Evolutionary conservation across 1,139 yeast species (phyloP), one percentile per base, ranked within the genome.

Genomic region (Candida labiduridarum): DNA sequence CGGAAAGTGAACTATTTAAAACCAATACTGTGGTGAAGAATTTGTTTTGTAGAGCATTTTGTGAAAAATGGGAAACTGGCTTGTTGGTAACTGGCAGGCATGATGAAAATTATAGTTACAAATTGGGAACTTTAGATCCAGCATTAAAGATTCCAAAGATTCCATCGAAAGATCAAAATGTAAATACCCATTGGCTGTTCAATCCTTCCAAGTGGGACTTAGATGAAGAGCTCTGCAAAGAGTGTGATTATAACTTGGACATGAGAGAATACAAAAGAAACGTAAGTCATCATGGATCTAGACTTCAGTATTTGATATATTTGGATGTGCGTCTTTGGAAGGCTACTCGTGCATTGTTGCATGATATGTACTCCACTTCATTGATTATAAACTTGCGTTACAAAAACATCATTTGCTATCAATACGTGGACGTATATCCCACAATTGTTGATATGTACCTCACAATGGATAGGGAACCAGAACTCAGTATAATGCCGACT

Each of bases 361-460:
- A 89, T 48, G 91, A 86, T 58, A 70, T 91, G 56, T 84, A 85
- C 59, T 80, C 89, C 45, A 78, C 88, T 0, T 80, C 89, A 0
- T 74, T 92, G 55, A 84, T 92, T 10, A 82, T 94, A 5, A 85
- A 84, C 56, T 75, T 83, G 49, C 71, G 69, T 10, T 85, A 77
- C 61, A 86, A 87, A 61, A 69, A 78, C 30, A 71, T 84, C 31
- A 71, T 90, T 41, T 87, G 90, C 10, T 83, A 84, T 38, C 95
- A 90, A 60, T 91, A 90, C 61, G 87, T 91, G 41, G 96, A 90
- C 58, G 74, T 90, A 0, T 91, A 92, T 63, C 91, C 96, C 0
- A 78, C 82, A 2, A 70, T 91, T n/a, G 84, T 90, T 0, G 92
- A 90, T 58, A 79, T 82, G 77, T 90, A 81, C 64, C 78, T 85